Evolutionary conservation across 805 yeast species (phyloP), one percentile per base, ranked within the genome.

Genomic region (Candida xiaguanensis): DNA sequence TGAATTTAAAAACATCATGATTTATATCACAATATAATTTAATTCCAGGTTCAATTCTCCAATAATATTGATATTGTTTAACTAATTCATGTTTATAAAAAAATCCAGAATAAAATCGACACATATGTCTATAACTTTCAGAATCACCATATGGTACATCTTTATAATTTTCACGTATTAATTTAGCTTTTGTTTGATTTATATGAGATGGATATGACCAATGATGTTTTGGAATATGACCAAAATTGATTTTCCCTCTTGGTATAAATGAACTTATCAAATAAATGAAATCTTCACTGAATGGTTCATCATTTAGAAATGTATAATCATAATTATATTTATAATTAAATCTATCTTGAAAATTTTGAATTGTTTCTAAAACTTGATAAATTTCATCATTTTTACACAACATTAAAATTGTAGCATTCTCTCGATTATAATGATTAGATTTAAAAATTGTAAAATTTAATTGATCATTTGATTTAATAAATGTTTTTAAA

Each of bases 41-140:
- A 36, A 80, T 77, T 36, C 79, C 82, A 9, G 89, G 88, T 59
- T 83, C 91, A 30, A 84, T 82, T 43, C 91, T 67, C 91, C 90
- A 83, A 55, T 78, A 82, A 55, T 78, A 85, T 32, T 73, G 76
- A 58, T 81, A 82, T n/a, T 72, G 67, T 37, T 63, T 56, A 57
- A 86, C 57, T 35, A 79, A 61, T 36, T 74, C 73, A 53, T 82
- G 83, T 38, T 74, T 63, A 59, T 72, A 81, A 59, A 85, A 82
- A 48, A 80, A 82, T 44, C 77, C 77, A 20, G 68, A 61, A 39
- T 61, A 68, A 47, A 53, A 72, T 31, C 77, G 54, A 44, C 76
- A 72, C 95, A 85, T 85, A 55, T 81, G 83, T 46, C 91, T 67
- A 55, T 85, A 85, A 13, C 78, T 65, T 39, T 76, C 75, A 12